These are phyloP conservation scores for Trichoderma simmonsii DNA, from an alignment of 2,329 filamentous ascomycete species.

Conservation along the genomic window DNA sequence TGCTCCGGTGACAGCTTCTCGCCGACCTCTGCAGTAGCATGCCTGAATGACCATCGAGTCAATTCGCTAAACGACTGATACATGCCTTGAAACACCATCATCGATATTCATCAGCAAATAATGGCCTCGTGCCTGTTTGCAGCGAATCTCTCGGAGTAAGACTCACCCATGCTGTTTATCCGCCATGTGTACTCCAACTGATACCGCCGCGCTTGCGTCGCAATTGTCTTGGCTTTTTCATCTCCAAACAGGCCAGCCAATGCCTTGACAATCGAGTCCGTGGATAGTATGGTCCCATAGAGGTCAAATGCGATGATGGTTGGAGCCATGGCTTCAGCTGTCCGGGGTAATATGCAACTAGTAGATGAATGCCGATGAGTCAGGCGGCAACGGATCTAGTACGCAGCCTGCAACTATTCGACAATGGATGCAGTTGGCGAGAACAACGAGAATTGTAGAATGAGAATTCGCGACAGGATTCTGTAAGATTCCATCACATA, in stretches of 20 bases:
- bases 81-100: constrained; percentile 41
- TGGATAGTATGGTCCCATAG: constrained; percentile 72
- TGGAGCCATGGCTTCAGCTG: constrained; percentile 25
- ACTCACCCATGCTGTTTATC: constrained; percentile 69
- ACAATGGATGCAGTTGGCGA: not conserved
- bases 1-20: constrained; percentile 43
- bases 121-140: not conserved
- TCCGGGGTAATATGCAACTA: not conserved
- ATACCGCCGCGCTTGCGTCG: constrained; percentile 62
- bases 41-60: constrained; percentile 58
- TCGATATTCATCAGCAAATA: not conserved
- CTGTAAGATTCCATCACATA: not conserved
- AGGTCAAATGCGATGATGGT: constrained; percentile 68
- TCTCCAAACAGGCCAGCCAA: constrained; percentile 56
- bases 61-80: constrained; percentile 54
- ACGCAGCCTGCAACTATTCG: not conserved
- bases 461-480: not conserved
- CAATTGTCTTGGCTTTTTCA: constrained; percentile 55
- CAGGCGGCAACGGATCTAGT: constrained; percentile 1
- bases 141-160: not conserved
- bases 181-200: constrained; percentile 79
- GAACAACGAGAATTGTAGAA: not conserved
- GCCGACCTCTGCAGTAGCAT: constrained; percentile 60
- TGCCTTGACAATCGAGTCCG: constrained; percentile 61
- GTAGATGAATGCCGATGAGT: constrained; percentile 16